phyloP scores from a whole-genome alignment of 768 basidiomycete species.

The Kwoniella heveanensis region DNA sequence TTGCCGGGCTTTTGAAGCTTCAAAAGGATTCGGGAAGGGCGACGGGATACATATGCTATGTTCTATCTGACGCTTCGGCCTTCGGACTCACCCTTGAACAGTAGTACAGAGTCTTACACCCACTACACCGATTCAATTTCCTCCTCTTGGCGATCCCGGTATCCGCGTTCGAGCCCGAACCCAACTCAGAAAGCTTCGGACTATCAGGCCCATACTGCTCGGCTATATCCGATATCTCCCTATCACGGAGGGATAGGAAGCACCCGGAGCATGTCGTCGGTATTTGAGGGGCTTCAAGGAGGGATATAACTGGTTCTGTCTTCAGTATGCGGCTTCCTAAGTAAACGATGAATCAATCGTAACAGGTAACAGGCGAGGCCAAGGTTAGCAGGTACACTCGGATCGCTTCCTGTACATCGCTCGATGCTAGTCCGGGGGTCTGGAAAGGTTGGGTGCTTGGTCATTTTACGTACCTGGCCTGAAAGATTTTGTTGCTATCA shows the following conservation, averaged over 20 bases:
- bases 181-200: not conserved
- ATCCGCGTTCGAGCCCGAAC: no score
- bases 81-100: constrained; percentile 67
- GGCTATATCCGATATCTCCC: constrained; percentile 14
- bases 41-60: no score
- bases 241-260: constrained; percentile 42
- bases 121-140: constrained; percentile 69
- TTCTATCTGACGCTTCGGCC: not conserved
- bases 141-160: constrained; percentile 23
- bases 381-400: no score
- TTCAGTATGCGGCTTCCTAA: constrained; percentile 68
- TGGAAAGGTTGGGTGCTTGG: no score
- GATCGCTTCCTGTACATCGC: no score
- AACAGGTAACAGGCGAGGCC: no score
- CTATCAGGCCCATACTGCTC: not conserved
- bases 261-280: constrained; percentile 72
- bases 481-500: constrained; percentile 21
- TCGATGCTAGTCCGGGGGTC: no score
- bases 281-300: constrained; percentile 68
- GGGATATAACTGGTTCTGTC: constrained; percentile 65
- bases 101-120: constrained; percentile 72
- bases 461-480: constrained; percentile 25
- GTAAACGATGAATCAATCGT: no score
- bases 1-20: no score
- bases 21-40: no score